Conservation (phyloP, 768 basidiomycete genomes). For the Flagelloscypha sp. region DNA sequence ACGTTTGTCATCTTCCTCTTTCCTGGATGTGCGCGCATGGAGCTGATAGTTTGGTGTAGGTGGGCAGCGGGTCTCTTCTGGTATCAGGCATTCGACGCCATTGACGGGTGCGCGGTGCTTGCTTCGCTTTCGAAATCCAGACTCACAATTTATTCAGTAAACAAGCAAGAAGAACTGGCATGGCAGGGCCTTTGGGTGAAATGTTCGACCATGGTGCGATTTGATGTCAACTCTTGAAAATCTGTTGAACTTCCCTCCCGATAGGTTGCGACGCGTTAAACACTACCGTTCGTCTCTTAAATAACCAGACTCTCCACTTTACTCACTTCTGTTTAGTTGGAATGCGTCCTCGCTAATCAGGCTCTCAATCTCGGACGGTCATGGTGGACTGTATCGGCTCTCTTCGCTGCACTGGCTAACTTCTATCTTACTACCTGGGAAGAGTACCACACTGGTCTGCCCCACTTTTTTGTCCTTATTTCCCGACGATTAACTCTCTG, state of each 20-base stretch:
- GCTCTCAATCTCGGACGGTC: conserved; percentile 89
- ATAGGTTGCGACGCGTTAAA: conserved; percentile 89
- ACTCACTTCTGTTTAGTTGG: conserved; percentile 47
- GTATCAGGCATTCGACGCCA: conserved; percentile 86
- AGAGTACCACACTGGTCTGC: conserved; percentile 77
- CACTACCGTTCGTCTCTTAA: conserved; percentile 58
- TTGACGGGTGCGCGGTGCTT: conserved; percentile 61
- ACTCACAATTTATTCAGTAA: conserved; percentile 44
- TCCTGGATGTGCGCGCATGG: background rate
- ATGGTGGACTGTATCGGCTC: conserved; percentile 95
- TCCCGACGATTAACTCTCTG: background rate
- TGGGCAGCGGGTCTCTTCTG: conserved; percentile 85
- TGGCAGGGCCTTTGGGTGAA: conserved; percentile 96
- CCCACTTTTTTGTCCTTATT: conserved; percentile 1
- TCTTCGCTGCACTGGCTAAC: conserved; percentile 66
- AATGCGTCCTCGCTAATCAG: conserved; percentile 71
- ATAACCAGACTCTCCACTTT: background rate
- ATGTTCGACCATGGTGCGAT: conserved; percentile 92
- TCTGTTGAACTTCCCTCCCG: background rate
- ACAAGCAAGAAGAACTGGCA: conserved; percentile 90
- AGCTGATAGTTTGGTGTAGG: conserved; percentile 27
- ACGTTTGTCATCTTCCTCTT: conserved; percentile 44
- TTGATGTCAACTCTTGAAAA: background rate
- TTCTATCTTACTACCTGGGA: conserved; percentile 82
- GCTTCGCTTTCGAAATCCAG: conserved; percentile 12